A percentile compares a stretch with the other conserved stretches of the same genome.
Conservation (phyloP, 805 yeast genomes). For the Saccharomycopsis sp. region DNA sequence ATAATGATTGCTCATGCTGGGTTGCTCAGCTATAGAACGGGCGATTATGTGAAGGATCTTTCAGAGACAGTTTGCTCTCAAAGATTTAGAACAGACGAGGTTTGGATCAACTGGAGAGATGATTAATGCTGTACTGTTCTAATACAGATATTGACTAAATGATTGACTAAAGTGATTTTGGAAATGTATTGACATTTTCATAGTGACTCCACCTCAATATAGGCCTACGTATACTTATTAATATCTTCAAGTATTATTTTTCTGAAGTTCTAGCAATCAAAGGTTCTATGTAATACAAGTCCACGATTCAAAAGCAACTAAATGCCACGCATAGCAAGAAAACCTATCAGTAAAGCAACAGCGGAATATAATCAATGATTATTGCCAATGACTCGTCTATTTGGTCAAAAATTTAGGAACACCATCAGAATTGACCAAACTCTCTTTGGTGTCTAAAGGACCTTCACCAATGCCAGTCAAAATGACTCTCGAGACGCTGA, state of each 20-base stretch:
- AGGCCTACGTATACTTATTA: no score
- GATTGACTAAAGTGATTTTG: background rate
- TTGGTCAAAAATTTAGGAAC: constrained; percentile 39
- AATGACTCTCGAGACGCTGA: constrained; percentile 65
- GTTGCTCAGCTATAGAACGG: constrained; percentile 74
- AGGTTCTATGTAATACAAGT: no score
- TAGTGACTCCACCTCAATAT: no score
- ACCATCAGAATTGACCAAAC: constrained; percentile 54
- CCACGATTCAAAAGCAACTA: no score
- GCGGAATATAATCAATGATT: no score
- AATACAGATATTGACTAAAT: background rate
- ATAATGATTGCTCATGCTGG: constrained; percentile 99
- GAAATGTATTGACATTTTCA: background rate
- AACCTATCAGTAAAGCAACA: no score
- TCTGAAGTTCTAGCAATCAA: no score
- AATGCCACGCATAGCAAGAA: no score
- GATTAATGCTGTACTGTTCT: no score
- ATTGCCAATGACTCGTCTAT: background rate
- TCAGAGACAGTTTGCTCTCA: constrained; percentile 83
- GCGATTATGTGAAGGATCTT: constrained; percentile 49
- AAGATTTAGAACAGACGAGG: constrained; percentile 92
- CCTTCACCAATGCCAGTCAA: constrained; percentile 85
- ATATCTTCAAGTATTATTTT: no score
- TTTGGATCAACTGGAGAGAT: constrained; percentile 83
- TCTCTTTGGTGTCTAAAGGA: constrained; percentile 55